Conservation (phyloP, 495 filamentous ascomycete species). For the Neurospora intermedia region DNA sequence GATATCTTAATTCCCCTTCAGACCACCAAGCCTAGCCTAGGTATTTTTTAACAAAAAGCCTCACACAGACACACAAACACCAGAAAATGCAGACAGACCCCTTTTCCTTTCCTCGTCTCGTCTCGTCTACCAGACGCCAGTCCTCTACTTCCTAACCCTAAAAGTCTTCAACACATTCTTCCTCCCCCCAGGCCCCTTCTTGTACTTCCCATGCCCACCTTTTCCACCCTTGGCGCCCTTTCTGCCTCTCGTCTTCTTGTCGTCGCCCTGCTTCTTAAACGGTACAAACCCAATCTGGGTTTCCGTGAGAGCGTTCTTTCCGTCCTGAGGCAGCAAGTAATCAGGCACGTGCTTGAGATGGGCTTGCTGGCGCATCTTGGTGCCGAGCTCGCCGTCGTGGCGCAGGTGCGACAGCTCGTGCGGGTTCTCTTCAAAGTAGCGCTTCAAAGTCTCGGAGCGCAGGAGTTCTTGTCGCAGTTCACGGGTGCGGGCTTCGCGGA, state of each 20-base stretch:
- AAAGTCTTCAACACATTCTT: slow-evolving; percentile 85
- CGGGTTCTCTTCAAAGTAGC: slow-evolving; percentile 96
- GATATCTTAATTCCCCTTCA: background rate
- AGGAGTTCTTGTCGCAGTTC: slow-evolving; percentile 84
- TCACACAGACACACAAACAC: background rate
- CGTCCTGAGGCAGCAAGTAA: slow-evolving; percentile 79
- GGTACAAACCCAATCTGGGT: slow-evolving; percentile 62
- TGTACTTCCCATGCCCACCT: slow-evolving; percentile 40
- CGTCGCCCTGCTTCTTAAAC: slow-evolving; percentile 51
- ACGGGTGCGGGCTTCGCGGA: slow-evolving; percentile 78
- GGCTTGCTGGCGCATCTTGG: slow-evolving; percentile 59
- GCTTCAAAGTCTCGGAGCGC: slow-evolving; percentile 83
- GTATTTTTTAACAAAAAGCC: background rate
- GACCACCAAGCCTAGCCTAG: background rate
- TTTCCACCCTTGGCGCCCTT: slow-evolving; percentile 49
- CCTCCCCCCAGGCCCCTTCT: slow-evolving; percentile 36
- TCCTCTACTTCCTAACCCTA: slow-evolving; percentile 42
- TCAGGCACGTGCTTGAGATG: slow-evolving; percentile 95
- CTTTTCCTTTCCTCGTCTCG: no score
- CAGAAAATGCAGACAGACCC: background rate
- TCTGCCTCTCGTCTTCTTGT: slow-evolving; percentile 45
- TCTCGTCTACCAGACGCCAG: background rate
- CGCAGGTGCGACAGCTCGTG: slow-evolving; percentile 74
- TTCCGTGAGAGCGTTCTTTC: slow-evolving; percentile 51
- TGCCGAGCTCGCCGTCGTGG: slow-evolving; percentile 79